Conservation (phyloP, 75 land plant species). For the Sequoiadendron giganteum region DNA sequence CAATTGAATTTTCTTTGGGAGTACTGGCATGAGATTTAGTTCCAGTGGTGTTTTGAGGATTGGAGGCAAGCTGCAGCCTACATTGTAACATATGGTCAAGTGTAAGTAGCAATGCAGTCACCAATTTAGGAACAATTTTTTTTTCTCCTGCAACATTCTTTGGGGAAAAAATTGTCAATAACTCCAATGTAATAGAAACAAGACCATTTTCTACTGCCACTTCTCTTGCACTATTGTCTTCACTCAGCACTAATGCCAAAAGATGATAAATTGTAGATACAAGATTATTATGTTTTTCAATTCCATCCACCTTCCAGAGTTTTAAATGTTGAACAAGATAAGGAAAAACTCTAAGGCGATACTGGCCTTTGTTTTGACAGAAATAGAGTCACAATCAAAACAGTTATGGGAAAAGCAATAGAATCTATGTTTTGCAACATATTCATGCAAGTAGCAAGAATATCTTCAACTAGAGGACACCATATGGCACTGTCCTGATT, state of each 20-base stretch:
- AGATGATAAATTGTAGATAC: slow-evolving; percentile 74
- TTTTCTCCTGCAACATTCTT: slow-evolving; percentile 26
- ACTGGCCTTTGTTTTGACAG: slow-evolving; percentile 77
- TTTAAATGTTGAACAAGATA: slow-evolving; percentile 75
- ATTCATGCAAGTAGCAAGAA: slow-evolving; percentile 68
- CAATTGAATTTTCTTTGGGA: slow-evolving; percentile 24
- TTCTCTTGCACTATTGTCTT: slow-evolving; percentile 72
- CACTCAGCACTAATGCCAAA: slow-evolving; percentile 79
- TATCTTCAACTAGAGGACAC: slow-evolving; percentile 86
- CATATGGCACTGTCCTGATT: too few relatives aligned
- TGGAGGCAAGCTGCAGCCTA: slow-evolving; percentile 44
- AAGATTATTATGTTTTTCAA: slow-evolving; percentile 45
- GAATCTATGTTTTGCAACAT: slow-evolving; percentile 69
- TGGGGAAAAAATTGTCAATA: slow-evolving; percentile 37
- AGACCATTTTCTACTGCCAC: slow-evolving; percentile 77
- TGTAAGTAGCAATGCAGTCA: slow-evolving; percentile 67
- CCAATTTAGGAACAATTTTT: slow-evolving; percentile 47
- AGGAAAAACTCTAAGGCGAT: slow-evolving; percentile 59
- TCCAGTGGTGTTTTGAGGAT: slow-evolving; percentile 20
- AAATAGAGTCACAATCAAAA: slow-evolving; percentile 85
- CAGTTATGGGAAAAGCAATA: slow-evolving; percentile 75
- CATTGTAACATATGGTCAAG: slow-evolving; percentile 79
- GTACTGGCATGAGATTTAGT: slow-evolving; percentile 24
- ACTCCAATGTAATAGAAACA: slow-evolving; percentile 46
- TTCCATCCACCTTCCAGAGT: slow-evolving; percentile 51